Evolutionary conservation across 1,284 basidiomycete genomes (phyloP), one percentile per base, ranked within the genome.

Genomic region (Trichosporon coremiiforme): DNA sequence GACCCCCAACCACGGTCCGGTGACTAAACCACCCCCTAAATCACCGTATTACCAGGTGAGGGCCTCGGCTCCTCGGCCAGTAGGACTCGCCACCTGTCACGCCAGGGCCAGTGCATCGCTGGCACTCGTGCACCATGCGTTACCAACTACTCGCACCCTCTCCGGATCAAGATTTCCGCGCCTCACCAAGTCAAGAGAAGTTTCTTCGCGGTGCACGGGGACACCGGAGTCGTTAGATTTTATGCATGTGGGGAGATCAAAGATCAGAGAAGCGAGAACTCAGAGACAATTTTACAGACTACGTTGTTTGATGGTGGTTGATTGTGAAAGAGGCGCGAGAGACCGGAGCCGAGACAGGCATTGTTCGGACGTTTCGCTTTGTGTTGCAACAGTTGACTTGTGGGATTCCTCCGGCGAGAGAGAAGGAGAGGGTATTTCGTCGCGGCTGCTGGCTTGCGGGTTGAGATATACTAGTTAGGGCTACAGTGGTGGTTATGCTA

Each of bases 401-500:
- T 22, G 50, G 10, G 50, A 57, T 9, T 55, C 20, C 29, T 31
- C 25, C 29, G 25, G 53, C 8, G 50, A 53, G 20, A 15, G 9
- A 29, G 29, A 60, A 33, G 29, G 29, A 8, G 15, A 17, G 57
- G 57, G 57, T 62, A 62, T 62, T 25, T 33, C 57, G 57, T 62
- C 31, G 57, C 29, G 17, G 57, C 31, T 33, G 53, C 53, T 17
- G 15, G 45, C 15, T 53, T 60, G 55, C 31, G 13, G 31, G 57
- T 8, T 8, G 29, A 35, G 31, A 62, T 62, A 62, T 62, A 62
- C 57, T 62, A n/a, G n/a, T 62, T 35, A 62, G 17, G 22, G 57
- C 31, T 62, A 62, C 57, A 62, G 60, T 62, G 62, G 62, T 38
- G n/a, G 63, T 64, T 64, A 29, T 64, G 22, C 36, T 64, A 64